These are phyloP conservation scores for Sphagnurus paluster DNA, from an alignment of 1,284 basidiomycete genomes.

Conservation along the genomic window DNA sequence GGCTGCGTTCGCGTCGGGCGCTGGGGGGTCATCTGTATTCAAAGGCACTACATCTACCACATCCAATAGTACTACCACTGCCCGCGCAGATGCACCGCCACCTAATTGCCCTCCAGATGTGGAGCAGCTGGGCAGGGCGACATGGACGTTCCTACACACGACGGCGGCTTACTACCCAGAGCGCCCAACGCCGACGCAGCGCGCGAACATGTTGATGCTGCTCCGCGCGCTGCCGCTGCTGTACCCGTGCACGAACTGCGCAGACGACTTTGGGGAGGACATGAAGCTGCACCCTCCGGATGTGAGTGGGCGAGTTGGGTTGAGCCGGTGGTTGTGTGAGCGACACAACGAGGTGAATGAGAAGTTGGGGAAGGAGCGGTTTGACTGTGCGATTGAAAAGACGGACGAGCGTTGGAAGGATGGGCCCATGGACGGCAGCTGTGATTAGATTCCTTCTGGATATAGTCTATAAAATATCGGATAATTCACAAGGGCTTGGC, in stretches of 20 bases:
- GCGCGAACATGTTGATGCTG: slow-evolving; percentile 79
- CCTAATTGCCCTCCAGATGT: slow-evolving; percentile 85
- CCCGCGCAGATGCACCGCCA: slow-evolving; percentile 42
- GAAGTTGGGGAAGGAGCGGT: slow-evolving; percentile 79
- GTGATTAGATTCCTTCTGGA: slow-evolving; percentile 53
- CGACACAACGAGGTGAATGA: slow-evolving; percentile 90
- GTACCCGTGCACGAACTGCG: slow-evolving; percentile 88
- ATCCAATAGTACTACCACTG: slow-evolving; percentile 22
- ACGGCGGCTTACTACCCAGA: slow-evolving; percentile 94
- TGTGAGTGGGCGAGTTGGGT: slow-evolving; percentile 61
- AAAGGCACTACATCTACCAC: no score
- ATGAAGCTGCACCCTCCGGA: slow-evolving; percentile 71
- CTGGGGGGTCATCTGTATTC: neutral
- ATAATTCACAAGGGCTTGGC: neutral
- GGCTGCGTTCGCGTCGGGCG: slow-evolving; percentile 35
- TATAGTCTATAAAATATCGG: no score
- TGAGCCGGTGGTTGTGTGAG: slow-evolving; percentile 88
- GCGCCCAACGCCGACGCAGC: slow-evolving; percentile 66
- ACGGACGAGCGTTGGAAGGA: slow-evolving; percentile 89
- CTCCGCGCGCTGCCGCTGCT: slow-evolving; percentile 75
- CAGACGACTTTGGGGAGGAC: slow-evolving; percentile 73
- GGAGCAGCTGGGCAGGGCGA: slow-evolving; percentile 83
- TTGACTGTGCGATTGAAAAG: slow-evolving; percentile 68
- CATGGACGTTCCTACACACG: slow-evolving; percentile 95
- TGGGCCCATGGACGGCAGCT: slow-evolving; percentile 84